phyloP scores from a whole-genome alignment of 352 stramenopile species.

The Globisporangium abappressorium region DNA sequence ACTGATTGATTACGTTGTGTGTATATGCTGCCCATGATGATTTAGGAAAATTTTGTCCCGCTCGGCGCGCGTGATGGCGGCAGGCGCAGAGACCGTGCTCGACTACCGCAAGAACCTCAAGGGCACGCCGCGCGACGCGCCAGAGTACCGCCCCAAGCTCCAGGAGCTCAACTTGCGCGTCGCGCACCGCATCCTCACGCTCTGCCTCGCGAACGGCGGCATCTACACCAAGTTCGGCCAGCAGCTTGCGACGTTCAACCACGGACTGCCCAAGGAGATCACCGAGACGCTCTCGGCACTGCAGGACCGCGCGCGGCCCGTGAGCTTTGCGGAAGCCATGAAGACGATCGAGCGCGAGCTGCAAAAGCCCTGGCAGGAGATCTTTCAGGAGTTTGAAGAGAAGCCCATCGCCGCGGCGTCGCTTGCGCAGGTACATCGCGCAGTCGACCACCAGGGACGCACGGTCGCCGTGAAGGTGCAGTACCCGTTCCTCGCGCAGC shows the following conservation, averaged over 20 bases:
- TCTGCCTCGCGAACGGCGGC: conserved; percentile 93
- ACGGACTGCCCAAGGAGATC: conserved; percentile 94
- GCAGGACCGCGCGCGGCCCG: conserved; percentile 90
- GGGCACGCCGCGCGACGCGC: conserved; percentile 32
- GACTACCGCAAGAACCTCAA: conserved; percentile 59
- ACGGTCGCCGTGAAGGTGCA: conserved; percentile 97
- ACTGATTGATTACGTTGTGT: background rate
- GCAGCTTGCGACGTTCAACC: conserved; percentile 96
- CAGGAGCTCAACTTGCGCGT: conserved; percentile 70
- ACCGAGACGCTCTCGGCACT: conserved; percentile 88
- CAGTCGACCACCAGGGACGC: conserved; percentile 84
- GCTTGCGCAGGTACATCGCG: conserved; percentile 94
- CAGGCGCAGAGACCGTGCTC: conserved; percentile 38
- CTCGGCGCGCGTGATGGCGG: conserved; percentile 54
- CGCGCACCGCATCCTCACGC: conserved; percentile 82
- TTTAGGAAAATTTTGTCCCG: conserved; percentile 59
- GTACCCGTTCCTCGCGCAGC: conserved; percentile 82
- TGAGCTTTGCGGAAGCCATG: conserved; percentile 46
- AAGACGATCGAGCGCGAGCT: conserved; percentile 63
- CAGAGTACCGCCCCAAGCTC: conserved; percentile 63
- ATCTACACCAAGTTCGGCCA: conserved; percentile 98
- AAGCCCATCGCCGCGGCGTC: conserved; percentile 94
- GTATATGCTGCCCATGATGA: background rate
- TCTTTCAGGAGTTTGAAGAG: conserved; percentile 90
- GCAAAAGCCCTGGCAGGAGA: conserved; percentile 63